These are phyloP conservation scores for Colletotrichum camelliae DNA, from an alignment of 2,329 filamentous ascomycete genomes.

Conservation along the genomic window DNA sequence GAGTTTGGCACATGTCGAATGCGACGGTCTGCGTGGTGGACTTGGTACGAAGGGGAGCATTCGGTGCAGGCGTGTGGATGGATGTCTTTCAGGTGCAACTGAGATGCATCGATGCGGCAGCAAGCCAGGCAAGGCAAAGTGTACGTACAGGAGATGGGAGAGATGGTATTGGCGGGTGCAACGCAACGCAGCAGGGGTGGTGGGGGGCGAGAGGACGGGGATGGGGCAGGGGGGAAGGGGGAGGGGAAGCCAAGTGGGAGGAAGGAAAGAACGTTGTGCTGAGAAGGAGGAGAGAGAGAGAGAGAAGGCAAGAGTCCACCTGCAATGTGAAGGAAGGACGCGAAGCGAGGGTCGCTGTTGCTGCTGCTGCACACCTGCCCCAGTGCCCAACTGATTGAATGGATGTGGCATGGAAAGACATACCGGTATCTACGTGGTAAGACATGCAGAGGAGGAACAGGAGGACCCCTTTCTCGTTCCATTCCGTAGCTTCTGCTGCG, in stretches of 20 bases:
- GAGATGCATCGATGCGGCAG: not conserved
- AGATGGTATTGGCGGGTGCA: not conserved
- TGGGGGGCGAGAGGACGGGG: not conserved
- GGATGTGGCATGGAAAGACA: not conserved
- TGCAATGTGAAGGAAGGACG: not conserved
- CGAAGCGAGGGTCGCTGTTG: not conserved
- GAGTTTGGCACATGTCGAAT: not conserved
- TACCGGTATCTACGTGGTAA: not conserved
- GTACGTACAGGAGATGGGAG: not conserved
- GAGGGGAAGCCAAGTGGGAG: not conserved
- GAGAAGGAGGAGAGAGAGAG: not conserved
- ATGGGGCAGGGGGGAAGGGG: not conserved
- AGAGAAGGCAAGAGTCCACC: not conserved
- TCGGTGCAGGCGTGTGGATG: not conserved
- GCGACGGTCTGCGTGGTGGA: not conserved
- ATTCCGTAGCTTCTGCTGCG: not conserved
- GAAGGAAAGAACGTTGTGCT: not conserved
- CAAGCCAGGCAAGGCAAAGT: not conserved
- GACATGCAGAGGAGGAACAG: not conserved
- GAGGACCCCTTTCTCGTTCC: not conserved
- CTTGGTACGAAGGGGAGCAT: not conserved
- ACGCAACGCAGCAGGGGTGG: not conserved
- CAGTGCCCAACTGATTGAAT: not conserved
- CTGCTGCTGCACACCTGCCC: not conserved
- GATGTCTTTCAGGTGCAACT: conserved; percentile 1